A percentile compares a stretch with the other conserved stretches of the same genome.
phyloP scores from a whole-genome alignment of 2,329 filamentous ascomycete genomes.

The Trichoderma cornu-damae region DNA sequence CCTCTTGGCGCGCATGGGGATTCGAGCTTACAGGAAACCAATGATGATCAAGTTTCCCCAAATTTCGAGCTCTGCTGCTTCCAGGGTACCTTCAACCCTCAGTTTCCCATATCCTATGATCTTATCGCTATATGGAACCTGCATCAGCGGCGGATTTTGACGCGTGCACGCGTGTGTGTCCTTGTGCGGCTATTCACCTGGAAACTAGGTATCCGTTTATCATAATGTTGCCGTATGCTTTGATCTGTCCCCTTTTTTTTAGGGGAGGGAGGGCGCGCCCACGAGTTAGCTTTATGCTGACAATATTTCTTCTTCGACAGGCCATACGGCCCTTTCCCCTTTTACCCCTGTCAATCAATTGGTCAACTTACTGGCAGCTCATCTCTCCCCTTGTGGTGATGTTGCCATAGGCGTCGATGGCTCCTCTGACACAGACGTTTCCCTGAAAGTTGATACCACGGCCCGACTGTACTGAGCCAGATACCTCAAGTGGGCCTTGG shows the following conservation, averaged over 20 bases:
- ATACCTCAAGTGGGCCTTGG: slow-evolving; percentile 43
- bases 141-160: background rate
- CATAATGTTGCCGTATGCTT: slow-evolving; percentile 44
- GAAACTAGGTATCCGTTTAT: slow-evolving; percentile 38
- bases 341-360: slow-evolving; percentile 28
- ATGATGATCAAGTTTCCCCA: slow-evolving; percentile 44
- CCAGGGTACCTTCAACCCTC: slow-evolving; percentile 39
- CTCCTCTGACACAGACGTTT: slow-evolving; percentile 41
- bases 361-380: slow-evolving; percentile 37
- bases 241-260: slow-evolving; percentile 37
- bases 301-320: slow-evolving; percentile 20
- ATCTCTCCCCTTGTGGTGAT: slow-evolving; percentile 40
- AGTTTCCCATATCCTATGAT: slow-evolving; percentile 46
- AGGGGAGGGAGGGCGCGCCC: too few species aligned
- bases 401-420: slow-evolving; percentile 43
- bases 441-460: slow-evolving; percentile 42
- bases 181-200: slow-evolving; percentile 29
- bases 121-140: slow-evolving; percentile 33
- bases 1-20: background rate
- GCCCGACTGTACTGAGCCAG: slow-evolving; percentile 43
- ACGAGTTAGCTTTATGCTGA: background rate
- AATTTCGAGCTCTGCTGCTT: slow-evolving; percentile 42
- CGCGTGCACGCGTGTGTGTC: background rate
- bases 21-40: slow-evolving; percentile 38
- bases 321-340: background rate